These are phyloP conservation scores for Schizophyllum commune DNA, from an alignment of 1,284 basidiomycete genomes.

Conservation along the genomic window DNA sequence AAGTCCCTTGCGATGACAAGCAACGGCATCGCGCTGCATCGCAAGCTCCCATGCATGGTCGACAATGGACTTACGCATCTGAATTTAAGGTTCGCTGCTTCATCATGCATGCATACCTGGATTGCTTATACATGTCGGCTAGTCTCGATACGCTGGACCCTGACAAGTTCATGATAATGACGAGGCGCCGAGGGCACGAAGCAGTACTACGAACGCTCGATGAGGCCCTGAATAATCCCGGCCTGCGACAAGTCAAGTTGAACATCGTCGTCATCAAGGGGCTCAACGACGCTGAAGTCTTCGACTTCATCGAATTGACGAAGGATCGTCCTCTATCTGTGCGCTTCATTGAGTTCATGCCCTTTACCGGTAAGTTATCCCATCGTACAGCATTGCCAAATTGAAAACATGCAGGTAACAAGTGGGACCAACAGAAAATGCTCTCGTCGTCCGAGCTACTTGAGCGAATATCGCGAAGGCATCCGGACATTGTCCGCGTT, in stretches of 20 bases:
- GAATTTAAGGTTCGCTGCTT: conserved; percentile 56
- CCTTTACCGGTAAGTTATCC: conserved; percentile 62
- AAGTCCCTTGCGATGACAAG: conserved; percentile 80
- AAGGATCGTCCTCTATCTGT: conserved; percentile 58
- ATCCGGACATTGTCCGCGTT: conserved; percentile 47
- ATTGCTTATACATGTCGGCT: neutral
- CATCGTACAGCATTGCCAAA: conserved; percentile 1
- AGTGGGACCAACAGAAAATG: conserved; percentile 81
- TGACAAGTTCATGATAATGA: conserved; percentile 84
- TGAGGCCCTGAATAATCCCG: conserved; percentile 38
- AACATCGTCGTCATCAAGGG: conserved; percentile 81
- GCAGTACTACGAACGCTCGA: conserved; percentile 68
- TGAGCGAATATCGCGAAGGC: conserved; percentile 33
- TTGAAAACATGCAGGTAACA: conserved; percentile 52
- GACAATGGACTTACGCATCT: conserved; percentile 74
- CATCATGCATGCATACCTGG: neutral
- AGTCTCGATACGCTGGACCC: conserved; percentile 85
- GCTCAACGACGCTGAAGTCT: conserved; percentile 73
- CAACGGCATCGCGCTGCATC: conserved; percentile 73
- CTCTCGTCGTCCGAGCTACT: conserved; percentile 64
- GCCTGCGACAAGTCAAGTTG: conserved; percentile 61
- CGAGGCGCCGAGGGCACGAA: conserved; percentile 67
- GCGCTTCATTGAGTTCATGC: conserved; percentile 92
- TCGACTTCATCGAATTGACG: conserved; percentile 75
- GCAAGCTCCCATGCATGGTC: conserved; percentile 62